Percentiles rank a stretch among this genome's conserved stretches.
phyloP scores from a whole-genome alignment of 495 filamentous ascomycete species.

The Penicillium flavigenum region DNA sequence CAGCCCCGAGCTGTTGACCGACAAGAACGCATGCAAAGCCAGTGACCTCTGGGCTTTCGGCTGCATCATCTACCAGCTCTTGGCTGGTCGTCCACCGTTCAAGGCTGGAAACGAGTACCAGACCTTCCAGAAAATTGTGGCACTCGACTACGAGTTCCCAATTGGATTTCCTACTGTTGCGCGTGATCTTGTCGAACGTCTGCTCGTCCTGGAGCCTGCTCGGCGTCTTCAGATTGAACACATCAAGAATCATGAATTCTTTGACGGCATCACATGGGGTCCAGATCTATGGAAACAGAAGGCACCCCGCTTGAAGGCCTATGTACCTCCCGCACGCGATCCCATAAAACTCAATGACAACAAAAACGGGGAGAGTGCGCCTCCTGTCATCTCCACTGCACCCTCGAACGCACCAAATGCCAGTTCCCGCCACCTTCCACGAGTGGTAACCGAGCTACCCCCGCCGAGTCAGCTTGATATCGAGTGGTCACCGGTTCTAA shows the following conservation, averaged over 20 bases:
- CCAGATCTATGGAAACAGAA: conserved; percentile 85
- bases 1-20: conserved; percentile 89
- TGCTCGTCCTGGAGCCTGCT: conserved; percentile 86
- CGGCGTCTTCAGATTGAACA: conserved; percentile 90
- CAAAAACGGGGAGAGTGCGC: conserved; percentile 40
- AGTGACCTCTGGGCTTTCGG: conserved; percentile 99
- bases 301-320: conserved; percentile 84
- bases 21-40: conserved; percentile 96
- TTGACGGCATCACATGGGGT: conserved; percentile 86
- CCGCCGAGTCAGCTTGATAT: conserved; percentile 97
- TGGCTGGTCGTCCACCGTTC: conserved; percentile 92
- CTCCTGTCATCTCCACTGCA: conserved; percentile 51
- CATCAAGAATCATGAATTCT: conserved; percentile 97
- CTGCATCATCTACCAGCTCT: conserved; percentile 97
- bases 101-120: conserved; percentile 97
- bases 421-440: conserved; percentile 60
- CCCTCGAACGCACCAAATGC: conserved; percentile 42
- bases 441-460: conserved; percentile 91
- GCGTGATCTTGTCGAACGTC: conserved; percentile 86
- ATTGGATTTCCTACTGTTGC: conserved; percentile 84
- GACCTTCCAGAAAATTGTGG: conserved; percentile 98
- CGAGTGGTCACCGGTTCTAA: conserved; percentile 97
- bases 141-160: conserved; percentile 90
- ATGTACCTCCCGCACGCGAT: conserved; percentile 75
- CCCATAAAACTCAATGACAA: conserved; percentile 79